Base-by-base conservation (phyloP, 108 stramenopile genomes). In the Cyclotella choctawhatcheeana region DNA sequence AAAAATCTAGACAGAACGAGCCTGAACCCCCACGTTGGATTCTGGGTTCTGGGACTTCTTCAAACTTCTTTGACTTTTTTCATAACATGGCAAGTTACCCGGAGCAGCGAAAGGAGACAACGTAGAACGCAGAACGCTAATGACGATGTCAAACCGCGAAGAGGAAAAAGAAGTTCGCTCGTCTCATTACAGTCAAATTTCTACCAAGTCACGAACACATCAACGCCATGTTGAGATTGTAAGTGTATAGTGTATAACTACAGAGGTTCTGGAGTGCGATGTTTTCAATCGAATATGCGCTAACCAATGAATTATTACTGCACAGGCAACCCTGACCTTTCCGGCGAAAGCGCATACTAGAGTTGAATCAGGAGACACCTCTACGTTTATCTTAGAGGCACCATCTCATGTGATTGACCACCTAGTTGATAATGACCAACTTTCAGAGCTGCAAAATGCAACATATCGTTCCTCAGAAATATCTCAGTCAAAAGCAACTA, bases 381-480 rank as follows among this genome's bases (percentile, higher is more conserved):
- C 66, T 6, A 51, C 51, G 17, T 62, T 78, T 27, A 44, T 78
- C 1, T 27, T 78, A 21, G 71, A 73, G 62, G 77, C 77, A 52
- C 37, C 74, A 47, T 18, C 65, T 59, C 58, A 29, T 20, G 65
- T 74, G 16, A 74, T 74, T 29, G 74, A 74, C 31, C 64, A 74
- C 26, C 34, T 74, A 17, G 64, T 67, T 21, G 73, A 56, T n/a
- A 59, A 30, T 58, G 65, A 58, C 33, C 35, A 61, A 32, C 31
- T 31, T n/a, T n/a, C n/a, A n/a, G n/a, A n/a, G 14, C 33, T 2
- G 17, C 24, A 52, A 21, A 5, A 58, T 2, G n/a, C n/a, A n/a
- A 58, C 14, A 13, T 58, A 58, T 31, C n/a, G 58, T 31, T 14
- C 56, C 10, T 31, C 56, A 58, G 56, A 31, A 8, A 2, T 34